These are phyloP conservation scores for Stagonosporopsis chrysanthemi DNA, from an alignment of 2,329 filamentous ascomycete genomes.

Conservation along the genomic window DNA sequence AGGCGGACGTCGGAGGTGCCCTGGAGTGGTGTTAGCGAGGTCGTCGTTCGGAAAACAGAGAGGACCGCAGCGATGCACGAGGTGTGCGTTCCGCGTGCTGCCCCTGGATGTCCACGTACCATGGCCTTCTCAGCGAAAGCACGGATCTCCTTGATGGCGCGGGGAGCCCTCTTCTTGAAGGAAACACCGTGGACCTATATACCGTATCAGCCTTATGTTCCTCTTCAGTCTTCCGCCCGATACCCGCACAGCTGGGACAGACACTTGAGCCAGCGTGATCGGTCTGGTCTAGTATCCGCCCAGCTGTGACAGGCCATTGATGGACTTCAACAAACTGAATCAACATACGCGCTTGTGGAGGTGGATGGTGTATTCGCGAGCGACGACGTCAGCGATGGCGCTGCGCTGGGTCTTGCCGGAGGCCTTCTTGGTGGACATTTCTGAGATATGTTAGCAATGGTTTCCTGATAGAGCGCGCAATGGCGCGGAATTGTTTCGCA, in stretches of 20 bases:
- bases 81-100: not conserved
- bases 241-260: conserved; percentile 45
- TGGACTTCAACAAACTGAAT: conserved; percentile 77
- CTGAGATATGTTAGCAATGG: conserved; percentile 32
- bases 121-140: conserved; percentile 91
- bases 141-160: conserved; percentile 99
- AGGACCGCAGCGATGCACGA: not conserved
- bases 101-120: conserved; percentile 68
- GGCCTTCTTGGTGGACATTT: conserved; percentile 64
- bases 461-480: not conserved
- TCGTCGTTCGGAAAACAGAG: not conserved
- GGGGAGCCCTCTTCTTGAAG: conserved; percentile 99
- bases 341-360: conserved; percentile 97
- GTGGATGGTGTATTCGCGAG: conserved; percentile 99
- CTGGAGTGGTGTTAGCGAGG: conserved; percentile 58
- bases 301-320: conserved; percentile 57
- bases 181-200: conserved; percentile 89
- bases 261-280: conserved; percentile 30
- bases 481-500: not conserved
- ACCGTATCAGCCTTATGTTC: conserved; percentile 56
- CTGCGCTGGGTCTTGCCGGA: conserved; percentile 76
- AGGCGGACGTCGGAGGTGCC: conserved; percentile 96
- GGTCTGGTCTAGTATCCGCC: conserved; percentile 26
- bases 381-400: conserved; percentile 98
- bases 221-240: conserved; percentile 72